Evolutionary conservation across 176 grass and related monocot species (phyloP).

Genomic region (Lolium perenne): DNA sequence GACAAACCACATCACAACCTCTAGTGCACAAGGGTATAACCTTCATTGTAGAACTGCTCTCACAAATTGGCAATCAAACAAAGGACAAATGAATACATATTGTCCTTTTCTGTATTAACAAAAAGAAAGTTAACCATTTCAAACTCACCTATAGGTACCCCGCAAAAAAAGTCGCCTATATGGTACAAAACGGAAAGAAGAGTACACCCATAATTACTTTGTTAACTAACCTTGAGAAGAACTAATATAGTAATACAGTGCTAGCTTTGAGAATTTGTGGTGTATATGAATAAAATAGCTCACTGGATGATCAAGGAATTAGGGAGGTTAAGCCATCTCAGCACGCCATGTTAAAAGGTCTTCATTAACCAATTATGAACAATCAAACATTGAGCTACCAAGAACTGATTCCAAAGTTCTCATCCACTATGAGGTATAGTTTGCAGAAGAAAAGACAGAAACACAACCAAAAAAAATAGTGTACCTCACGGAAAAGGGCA

Average conservation of each 20-base stretch:
- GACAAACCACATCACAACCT: slow-evolving; percentile 6
- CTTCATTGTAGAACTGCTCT: slow-evolving; percentile 14
- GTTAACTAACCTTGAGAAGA: slow-evolving; percentile 17
- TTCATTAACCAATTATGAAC: neutral
- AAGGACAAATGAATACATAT: neutral
- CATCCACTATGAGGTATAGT: slow-evolving; percentile 12
- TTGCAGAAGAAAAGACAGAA: slow-evolving; percentile 17
- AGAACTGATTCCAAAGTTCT: neutral
- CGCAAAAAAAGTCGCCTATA: no score
- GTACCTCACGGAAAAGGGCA: slow-evolving; percentile 80
- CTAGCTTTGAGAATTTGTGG: slow-evolving; percentile 26
- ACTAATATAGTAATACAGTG: neutral
- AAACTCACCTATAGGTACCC: neutral
- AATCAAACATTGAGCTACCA: slow-evolving; percentile 15
- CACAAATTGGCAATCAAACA: neutral
- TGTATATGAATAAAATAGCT: slow-evolving; percentile 29
- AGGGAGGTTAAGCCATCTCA: neutral
- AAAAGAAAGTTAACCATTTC: slow-evolving; percentile 30
- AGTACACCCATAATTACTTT: neutral
- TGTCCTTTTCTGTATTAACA: slow-evolving; percentile 5
- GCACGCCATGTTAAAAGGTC: slow-evolving; percentile 12
- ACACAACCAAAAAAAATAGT: slow-evolving; percentile 8
- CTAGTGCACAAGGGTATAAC: slow-evolving; percentile 24
- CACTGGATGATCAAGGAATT: slow-evolving; percentile 12
- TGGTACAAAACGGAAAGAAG: slow-evolving; percentile 7